phyloP scores from a whole-genome alignment of 345 rosid genomes.

The Euphorbia pulcherrima region DNA sequence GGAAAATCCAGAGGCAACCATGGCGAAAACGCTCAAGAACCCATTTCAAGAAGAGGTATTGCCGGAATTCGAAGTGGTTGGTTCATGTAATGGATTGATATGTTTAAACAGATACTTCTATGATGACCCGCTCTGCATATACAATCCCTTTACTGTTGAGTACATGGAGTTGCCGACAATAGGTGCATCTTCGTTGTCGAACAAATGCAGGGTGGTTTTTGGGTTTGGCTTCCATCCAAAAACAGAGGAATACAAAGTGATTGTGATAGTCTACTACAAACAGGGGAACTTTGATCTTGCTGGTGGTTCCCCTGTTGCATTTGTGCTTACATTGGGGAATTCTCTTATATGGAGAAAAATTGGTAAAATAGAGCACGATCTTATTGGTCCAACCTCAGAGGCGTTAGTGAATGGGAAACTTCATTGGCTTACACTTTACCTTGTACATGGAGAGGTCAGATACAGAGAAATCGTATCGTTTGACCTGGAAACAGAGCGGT shows the following conservation, averaged over 20 bases:
- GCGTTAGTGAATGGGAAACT: slow-evolving; percentile 19
- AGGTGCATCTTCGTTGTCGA: neutral
- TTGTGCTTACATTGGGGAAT: slow-evolving; percentile 12
- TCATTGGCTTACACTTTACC: slow-evolving; percentile 7
- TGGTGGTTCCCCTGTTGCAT: slow-evolving; percentile 14
- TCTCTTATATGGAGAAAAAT: slow-evolving; percentile 14
- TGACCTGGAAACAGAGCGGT: slow-evolving; percentile 14
- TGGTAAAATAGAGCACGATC: slow-evolving; percentile 6
- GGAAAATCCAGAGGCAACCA: neutral
- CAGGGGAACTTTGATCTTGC: slow-evolving; percentile 1
- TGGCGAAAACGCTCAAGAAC: slow-evolving; percentile 7
- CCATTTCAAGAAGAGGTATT: slow-evolving; percentile 8
- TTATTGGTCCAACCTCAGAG: slow-evolving; percentile 20
- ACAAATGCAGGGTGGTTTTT: slow-evolving; percentile 15
- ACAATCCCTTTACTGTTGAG: slow-evolving; percentile 16
- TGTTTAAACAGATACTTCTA: slow-evolving; percentile 5
- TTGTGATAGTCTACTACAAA: slow-evolving; percentile 14
- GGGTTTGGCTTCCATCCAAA: slow-evolving; percentile 20
- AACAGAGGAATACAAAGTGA: slow-evolving; percentile 17
- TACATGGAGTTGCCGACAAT: slow-evolving; percentile 17
- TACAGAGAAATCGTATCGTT: slow-evolving; percentile 16
- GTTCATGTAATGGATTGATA: slow-evolving; percentile 24
- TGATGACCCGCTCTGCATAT: slow-evolving; percentile 18
- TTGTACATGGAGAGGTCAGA: neutral
- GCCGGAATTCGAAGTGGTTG: slow-evolving; percentile 16